These are phyloP conservation scores for Aaosphaeria arxii DNA, from an alignment of 2,329 filamentous ascomycete species.

Conservation along the genomic window DNA sequence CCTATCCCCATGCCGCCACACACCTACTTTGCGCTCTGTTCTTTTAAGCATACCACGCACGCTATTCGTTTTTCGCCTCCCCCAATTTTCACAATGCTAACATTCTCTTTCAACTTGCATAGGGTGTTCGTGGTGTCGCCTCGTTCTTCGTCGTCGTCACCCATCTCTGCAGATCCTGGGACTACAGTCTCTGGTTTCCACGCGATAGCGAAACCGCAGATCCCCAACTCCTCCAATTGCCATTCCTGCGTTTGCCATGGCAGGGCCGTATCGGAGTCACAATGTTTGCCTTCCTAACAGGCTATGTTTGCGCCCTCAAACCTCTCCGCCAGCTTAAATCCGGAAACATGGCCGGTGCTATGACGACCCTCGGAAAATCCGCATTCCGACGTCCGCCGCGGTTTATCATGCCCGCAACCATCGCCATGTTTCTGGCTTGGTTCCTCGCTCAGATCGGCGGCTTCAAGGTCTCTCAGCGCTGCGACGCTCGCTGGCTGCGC, in stretches of 20 bases:
- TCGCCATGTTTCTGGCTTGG: slow-evolving; percentile 52
- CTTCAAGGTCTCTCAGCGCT: slow-evolving; percentile 47
- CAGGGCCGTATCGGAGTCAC: slow-evolving; percentile 55
- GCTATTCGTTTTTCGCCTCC: background rate
- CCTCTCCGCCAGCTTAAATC: slow-evolving; percentile 51
- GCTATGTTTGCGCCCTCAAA: slow-evolving; percentile 56
- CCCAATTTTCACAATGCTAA: background rate
- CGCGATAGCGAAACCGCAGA: slow-evolving; percentile 41
- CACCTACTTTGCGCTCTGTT: no score
- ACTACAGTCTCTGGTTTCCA: slow-evolving; percentile 51
- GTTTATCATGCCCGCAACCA: slow-evolving; percentile 51
- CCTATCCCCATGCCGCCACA: background rate
- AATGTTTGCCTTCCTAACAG: slow-evolving; percentile 56
- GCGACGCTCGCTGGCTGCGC: slow-evolving; percentile 52
- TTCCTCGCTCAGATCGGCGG: slow-evolving; percentile 48
- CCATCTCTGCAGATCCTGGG: slow-evolving; percentile 51
- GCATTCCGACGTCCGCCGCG: slow-evolving; percentile 54
- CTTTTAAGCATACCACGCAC: no score
- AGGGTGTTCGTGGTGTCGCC: slow-evolving; percentile 54
- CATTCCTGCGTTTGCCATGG: slow-evolving; percentile 54
- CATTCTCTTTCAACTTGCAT: background rate
- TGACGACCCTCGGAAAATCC: slow-evolving; percentile 50
- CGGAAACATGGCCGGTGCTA: slow-evolving; percentile 43
- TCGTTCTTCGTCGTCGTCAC: slow-evolving; percentile 54
- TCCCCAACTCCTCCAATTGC: slow-evolving; percentile 49